Percentiles rank a stretch among this genome's conserved stretches.
phyloP scores from a whole-genome alignment of 2,329 filamentous ascomycete genomes.

The Aspergillus texensis region DNA sequence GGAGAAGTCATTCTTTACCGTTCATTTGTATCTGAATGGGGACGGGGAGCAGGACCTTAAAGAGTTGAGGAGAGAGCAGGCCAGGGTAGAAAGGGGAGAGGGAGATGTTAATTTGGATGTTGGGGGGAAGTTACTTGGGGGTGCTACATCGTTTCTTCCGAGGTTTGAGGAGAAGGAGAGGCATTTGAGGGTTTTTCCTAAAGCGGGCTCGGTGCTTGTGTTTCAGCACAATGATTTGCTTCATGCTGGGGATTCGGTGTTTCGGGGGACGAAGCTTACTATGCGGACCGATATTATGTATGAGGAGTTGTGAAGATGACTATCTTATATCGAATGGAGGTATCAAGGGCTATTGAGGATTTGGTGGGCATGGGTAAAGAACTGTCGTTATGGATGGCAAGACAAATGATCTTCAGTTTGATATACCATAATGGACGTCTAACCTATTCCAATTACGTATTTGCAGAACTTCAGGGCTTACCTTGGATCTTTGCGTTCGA shows the following conservation, averaged over 20 bases:
- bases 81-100: conserved; percentile 16
- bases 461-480: no score
- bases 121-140: conserved; percentile 49
- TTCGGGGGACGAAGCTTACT: conserved; percentile 57
- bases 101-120: conserved; percentile 26
- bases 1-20: conserved; percentile 56
- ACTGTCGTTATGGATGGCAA: no score
- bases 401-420: no score
- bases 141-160: conserved; percentile 57
- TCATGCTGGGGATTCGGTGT: conserved; percentile 59
- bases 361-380: background rate
- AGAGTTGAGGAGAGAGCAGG: conserved; percentile 28
- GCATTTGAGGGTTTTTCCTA: conserved; percentile 50
- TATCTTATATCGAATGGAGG: background rate
- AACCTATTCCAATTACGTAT: no score
- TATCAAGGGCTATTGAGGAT: background rate
- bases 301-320: conserved; percentile 7
- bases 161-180: conserved; percentile 34
- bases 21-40: conserved; percentile 60
- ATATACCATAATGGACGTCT: no score
- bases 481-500: no score
- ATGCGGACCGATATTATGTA: conserved; percentile 62
- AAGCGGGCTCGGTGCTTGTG: conserved; percentile 55
- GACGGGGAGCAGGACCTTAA: conserved; percentile 39
- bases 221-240: conserved; percentile 59